Percentiles rank a stretch among this genome's conserved stretches.
phyloP scores from a whole-genome alignment of 306 rosid species.

The Malus sylvestris region DNA sequence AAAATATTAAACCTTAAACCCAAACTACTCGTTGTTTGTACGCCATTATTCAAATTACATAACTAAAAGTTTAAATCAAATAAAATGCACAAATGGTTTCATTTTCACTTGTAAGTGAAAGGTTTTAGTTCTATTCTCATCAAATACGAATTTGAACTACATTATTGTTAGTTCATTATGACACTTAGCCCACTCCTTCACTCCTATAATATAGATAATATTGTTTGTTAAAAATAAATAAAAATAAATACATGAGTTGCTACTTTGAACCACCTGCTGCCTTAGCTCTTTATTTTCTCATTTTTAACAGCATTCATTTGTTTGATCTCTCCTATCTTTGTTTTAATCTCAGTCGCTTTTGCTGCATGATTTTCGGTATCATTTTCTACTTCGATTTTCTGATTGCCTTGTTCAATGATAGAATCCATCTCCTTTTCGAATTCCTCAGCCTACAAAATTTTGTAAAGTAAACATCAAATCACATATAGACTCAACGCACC shows the following conservation, averaged over 20 bases:
- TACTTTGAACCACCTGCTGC: background rate
- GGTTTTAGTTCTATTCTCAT: no score
- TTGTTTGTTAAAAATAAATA: background rate
- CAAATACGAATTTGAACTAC: no score
- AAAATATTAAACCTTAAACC: background rate
- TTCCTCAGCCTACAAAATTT: slow-evolving; percentile 34
- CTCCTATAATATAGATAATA: no score
- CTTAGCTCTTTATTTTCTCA: background rate
- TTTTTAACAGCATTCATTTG: background rate
- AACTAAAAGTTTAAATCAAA: background rate
- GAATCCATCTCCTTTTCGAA: slow-evolving; percentile 26
- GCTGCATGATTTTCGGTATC: background rate
- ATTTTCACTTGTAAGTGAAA: no score
- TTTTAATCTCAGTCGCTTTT: background rate
- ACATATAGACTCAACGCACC: no score
- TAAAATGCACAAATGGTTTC: no score
- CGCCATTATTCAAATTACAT: background rate
- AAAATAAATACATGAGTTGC: background rate
- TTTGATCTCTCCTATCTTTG: background rate
- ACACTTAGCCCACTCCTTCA: no score
- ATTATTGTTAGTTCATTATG: no score
- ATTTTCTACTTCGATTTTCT: background rate
- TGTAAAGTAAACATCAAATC: background rate
- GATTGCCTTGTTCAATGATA: slow-evolving; percentile 7
- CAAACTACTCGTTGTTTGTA: background rate